Conservation (phyloP, 2,329 filamentous ascomycete genomes). For the Paracorniculantispora psalliotae region DNA sequence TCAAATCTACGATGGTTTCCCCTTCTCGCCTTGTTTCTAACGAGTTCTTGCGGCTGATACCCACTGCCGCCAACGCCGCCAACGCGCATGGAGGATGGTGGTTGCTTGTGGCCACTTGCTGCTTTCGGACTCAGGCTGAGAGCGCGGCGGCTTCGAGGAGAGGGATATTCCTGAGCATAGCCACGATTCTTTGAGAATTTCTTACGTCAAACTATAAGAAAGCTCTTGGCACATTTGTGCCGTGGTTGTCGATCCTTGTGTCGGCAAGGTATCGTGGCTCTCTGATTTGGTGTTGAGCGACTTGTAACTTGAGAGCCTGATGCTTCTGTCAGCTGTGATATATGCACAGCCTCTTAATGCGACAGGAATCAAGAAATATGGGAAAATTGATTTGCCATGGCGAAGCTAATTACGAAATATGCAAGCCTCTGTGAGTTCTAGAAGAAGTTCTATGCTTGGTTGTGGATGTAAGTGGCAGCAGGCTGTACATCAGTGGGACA, state of each 20-base stretch:
- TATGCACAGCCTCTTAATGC: background rate
- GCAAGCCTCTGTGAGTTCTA: background rate
- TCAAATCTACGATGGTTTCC: conserved; percentile 2
- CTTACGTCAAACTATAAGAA: background rate
- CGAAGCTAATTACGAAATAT: background rate
- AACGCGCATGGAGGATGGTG: background rate
- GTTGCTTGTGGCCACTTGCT: background rate
- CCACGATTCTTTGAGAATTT: conserved; percentile 1
- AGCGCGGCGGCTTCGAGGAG: background rate
- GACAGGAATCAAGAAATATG: background rate
- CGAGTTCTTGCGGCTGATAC: too few species aligned
- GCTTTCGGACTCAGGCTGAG: background rate
- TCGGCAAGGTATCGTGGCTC: background rate
- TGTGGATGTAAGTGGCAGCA: background rate
- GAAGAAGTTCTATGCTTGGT: background rate
- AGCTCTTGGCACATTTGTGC: background rate
- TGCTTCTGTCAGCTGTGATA: background rate
- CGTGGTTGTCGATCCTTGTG: background rate
- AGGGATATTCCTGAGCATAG: background rate
- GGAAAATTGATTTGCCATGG: background rate
- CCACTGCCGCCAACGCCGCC: too few species aligned
- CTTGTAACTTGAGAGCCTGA: background rate
- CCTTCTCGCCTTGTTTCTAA: background rate
- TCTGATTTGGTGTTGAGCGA: background rate
- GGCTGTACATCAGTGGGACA: too few species aligned